These are phyloP conservation scores for Pseudoneurospora amorphoporcata DNA, from an alignment of 495 filamentous ascomycete species.

Conservation along the genomic window DNA sequence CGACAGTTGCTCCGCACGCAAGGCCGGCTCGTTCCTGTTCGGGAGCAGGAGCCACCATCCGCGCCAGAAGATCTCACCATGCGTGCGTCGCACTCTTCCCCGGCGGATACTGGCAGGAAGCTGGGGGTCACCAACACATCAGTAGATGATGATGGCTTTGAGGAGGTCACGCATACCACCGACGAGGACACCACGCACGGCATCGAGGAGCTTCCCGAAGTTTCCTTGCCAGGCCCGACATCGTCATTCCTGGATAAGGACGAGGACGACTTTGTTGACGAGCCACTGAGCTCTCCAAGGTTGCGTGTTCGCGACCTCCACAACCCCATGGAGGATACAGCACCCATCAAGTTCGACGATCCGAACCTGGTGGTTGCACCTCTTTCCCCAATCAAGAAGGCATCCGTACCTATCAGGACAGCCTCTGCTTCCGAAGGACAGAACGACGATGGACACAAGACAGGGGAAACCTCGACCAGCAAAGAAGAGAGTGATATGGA, in stretches of 20 bases:
- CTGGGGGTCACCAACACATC: slow-evolving; percentile 66
- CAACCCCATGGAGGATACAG: background rate
- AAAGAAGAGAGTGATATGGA: background rate
- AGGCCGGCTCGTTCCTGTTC: slow-evolving; percentile 39
- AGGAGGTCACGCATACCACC: slow-evolving; percentile 68
- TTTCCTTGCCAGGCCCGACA: slow-evolving; percentile 15
- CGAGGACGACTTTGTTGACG: slow-evolving; percentile 62
- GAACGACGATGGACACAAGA: background rate
- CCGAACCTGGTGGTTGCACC: slow-evolving; percentile 38
- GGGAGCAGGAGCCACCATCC: slow-evolving; percentile 25
- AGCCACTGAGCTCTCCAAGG: slow-evolving; percentile 52
- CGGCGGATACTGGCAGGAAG: slow-evolving; percentile 40
- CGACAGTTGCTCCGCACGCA: slow-evolving; percentile 67
- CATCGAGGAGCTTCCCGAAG: slow-evolving; percentile 39
- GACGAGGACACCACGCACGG: slow-evolving; percentile 52
- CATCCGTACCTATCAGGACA: background rate
- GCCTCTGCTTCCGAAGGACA: background rate
- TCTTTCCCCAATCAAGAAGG: slow-evolving; percentile 38
- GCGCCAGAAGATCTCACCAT: slow-evolving; percentile 34
- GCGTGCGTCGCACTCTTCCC: slow-evolving; percentile 35
- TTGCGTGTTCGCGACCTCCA: slow-evolving; percentile 31
- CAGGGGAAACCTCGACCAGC: background rate
- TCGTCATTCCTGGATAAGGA: slow-evolving; percentile 42
- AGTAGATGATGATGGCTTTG: slow-evolving; percentile 82
- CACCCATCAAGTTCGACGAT: slow-evolving; percentile 24